Evolutionary conservation across 129 eudicot species (phyloP), one percentile per base, ranked within the genome.

Genomic region (Tanacetum coccineum): DNA sequence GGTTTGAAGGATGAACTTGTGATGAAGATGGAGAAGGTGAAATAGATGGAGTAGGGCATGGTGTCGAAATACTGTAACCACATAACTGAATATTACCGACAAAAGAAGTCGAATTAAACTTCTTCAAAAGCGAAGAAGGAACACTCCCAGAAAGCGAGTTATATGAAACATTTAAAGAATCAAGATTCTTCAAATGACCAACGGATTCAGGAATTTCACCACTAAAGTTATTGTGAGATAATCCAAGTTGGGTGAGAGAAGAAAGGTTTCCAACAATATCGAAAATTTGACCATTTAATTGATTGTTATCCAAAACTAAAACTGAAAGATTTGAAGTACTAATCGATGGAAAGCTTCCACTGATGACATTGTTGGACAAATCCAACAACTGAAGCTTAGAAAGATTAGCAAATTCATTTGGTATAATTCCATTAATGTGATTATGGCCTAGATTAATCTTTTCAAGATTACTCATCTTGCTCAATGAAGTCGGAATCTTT

Each of bases 31-130:
- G 88, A n/a, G 49, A 69, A 13, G 30, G 64, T 59, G 70, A 68
- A 20, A 47, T 57, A 3, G 85, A 58, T 9, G 89, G 65, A 46
- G 83, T 53, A 68, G 82, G 81, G 52, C 96, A 89, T 13, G 84
- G 83, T 6, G 83, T 68, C 20, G 93, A 78, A 57, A 70, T 17
- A 57, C 84, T 82, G 60, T 80, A 93, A 19, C 99, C 97, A 57
- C 99, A 94, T 18, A 94, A 74, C 78, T 84, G 79, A 59, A 86
- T 3, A 62, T 94, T 94, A 10, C 99, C 99, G 3, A 82, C 85
- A 66, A 94, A 94, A 21, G 97, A 84, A 62, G 80, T 80, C 10
- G 95, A 81, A 49, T 87, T 94, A 71, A 94, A 94, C 66, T 79
- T 84, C 59, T 69, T 74, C 12, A 76, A 7, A 11, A 94, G 88